A percentile compares a stretch with the other conserved stretches of the same genome.
phyloP scores from a whole-genome alignment of 805 yeast genomes.

The Blastobotrys attinorum region DNA sequence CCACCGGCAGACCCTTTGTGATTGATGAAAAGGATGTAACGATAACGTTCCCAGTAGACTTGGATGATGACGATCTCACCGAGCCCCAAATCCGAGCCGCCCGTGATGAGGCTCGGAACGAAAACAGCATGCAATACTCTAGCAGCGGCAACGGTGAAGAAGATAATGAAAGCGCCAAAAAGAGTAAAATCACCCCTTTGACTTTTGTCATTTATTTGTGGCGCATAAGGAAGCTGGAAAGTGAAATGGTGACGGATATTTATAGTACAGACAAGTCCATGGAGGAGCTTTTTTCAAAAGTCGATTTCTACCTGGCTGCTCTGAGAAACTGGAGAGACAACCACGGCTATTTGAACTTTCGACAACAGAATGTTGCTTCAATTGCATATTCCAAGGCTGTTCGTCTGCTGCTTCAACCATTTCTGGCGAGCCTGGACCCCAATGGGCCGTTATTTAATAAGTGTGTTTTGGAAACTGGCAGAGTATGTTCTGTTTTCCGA shows the following conservation, averaged over 20 bases:
- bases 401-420: constrained; percentile 55
- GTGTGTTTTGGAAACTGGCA: constrained; percentile 68
- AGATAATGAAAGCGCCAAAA: constrained; percentile 3
- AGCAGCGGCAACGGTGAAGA: not conserved
- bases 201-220: constrained; percentile 50
- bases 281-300: constrained; percentile 40
- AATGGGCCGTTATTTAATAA: constrained; percentile 52
- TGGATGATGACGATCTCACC: constrained; percentile 16
- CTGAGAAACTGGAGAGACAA: constrained; percentile 51
- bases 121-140: too few species aligned
- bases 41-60: constrained; percentile 15
- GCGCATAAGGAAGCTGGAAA: constrained; percentile 50
- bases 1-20: constrained; percentile 51
- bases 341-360: constrained; percentile 20
- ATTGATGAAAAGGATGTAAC: constrained; percentile 42
- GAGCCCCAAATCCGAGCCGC: constrained; percentile 9
- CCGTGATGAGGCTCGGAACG: constrained; percentile 1
- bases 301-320: constrained; percentile 44
- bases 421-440: constrained; percentile 52
- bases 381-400: constrained; percentile 55
- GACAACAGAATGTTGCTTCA: constrained; percentile 50
- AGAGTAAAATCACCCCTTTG: constrained; percentile 20
- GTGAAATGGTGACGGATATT: constrained; percentile 47
- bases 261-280: constrained; percentile 28
- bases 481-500: constrained; percentile 55